Percentiles rank a stretch among this genome's conserved stretches.
Conservation (phyloP, 305 asterid species). For the Lippia alba region DNA sequence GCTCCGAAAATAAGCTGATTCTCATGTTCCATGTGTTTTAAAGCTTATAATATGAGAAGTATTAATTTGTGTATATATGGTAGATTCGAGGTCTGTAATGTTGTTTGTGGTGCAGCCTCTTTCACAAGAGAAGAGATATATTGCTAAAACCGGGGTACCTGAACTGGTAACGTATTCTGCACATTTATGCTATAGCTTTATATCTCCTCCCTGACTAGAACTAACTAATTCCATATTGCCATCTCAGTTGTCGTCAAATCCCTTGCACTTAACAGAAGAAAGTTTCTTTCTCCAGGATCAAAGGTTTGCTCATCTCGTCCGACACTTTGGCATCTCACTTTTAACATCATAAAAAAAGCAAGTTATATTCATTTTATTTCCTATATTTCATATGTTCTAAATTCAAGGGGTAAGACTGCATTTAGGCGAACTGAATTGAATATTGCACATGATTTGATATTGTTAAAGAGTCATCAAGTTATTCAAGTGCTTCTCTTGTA, state of each 20-base stretch:
- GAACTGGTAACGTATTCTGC: constrained; percentile 55
- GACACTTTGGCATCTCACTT: constrained; percentile 25
- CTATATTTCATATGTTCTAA: neutral
- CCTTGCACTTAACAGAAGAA: constrained; percentile 73
- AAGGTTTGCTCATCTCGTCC: constrained; percentile 60
- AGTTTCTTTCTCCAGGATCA: constrained; percentile 70
- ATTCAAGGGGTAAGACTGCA: neutral
- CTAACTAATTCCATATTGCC: constrained; percentile 34
- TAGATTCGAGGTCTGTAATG: neutral
- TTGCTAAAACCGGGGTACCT: constrained; percentile 79
- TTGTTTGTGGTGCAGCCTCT: constrained; percentile 65
- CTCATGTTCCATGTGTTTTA: neutral
- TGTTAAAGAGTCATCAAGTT: constrained; percentile 3
- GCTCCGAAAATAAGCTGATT: constrained; percentile 15
- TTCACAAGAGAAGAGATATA: constrained; percentile 85
- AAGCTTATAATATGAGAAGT: constrained; percentile 16
- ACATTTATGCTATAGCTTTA: constrained; percentile 23
- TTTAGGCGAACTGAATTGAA: constrained; percentile 1
- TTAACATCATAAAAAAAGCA: constrained; percentile 19
- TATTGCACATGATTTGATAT: neutral
- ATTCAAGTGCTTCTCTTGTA: neutral
- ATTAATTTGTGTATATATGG: constrained; percentile 14
- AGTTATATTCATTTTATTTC: neutral
- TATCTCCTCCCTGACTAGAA: constrained; percentile 29
- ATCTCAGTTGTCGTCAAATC: constrained; percentile 84